Evolutionary conservation across 1,139 yeast species (phyloP).

Genomic region (Protomyces inouyei): DNA sequence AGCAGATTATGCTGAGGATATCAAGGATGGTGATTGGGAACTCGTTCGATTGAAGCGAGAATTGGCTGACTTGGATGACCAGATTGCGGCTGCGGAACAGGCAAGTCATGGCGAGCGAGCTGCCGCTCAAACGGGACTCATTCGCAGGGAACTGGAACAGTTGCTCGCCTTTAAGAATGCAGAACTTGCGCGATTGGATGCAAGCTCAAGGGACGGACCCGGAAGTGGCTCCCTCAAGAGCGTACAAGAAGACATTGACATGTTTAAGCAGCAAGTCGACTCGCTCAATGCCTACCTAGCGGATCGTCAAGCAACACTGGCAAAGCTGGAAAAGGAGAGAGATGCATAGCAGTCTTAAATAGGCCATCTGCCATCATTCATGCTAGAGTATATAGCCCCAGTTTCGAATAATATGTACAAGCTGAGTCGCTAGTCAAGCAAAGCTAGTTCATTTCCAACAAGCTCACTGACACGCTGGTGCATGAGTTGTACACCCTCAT

Average conservation of each 20-base stretch:
- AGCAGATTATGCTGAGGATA: slow-evolving; percentile 63
- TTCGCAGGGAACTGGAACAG: slow-evolving; percentile 75
- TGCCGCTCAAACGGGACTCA: slow-evolving; percentile 42
- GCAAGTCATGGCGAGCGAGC: slow-evolving; percentile 47
- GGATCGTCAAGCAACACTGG: slow-evolving; percentile 46
- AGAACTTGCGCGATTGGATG: slow-evolving; percentile 41
- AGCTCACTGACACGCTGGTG: slow-evolving; percentile 5
- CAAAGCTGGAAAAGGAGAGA: slow-evolving; percentile 41
- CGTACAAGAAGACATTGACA: slow-evolving; percentile 55
- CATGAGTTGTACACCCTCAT: background rate
- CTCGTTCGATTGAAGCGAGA: slow-evolving; percentile 78
- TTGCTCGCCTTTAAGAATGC: slow-evolving; percentile 66
- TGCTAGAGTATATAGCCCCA: background rate
- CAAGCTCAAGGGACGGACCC: slow-evolving; percentile 29
- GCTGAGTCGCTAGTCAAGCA: background rate
- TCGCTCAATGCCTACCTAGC: slow-evolving; percentile 48
- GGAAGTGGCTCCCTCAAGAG: slow-evolving; percentile 33
- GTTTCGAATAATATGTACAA: background rate
- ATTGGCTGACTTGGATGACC: slow-evolving; percentile 63
- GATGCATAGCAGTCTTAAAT: background rate
- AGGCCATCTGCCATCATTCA: background rate
- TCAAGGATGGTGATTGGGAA: slow-evolving; percentile 80
- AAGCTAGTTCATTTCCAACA: background rate
- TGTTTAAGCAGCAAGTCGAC: slow-evolving; percentile 60
- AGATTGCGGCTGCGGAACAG: slow-evolving; percentile 55